A percentile compares a stretch with the other conserved stretches of the same genome.
Evolutionary conservation across 2,329 filamentous ascomycete genomes (phyloP).

Genomic region (Hawksworthiomyces lignivorus): DNA sequence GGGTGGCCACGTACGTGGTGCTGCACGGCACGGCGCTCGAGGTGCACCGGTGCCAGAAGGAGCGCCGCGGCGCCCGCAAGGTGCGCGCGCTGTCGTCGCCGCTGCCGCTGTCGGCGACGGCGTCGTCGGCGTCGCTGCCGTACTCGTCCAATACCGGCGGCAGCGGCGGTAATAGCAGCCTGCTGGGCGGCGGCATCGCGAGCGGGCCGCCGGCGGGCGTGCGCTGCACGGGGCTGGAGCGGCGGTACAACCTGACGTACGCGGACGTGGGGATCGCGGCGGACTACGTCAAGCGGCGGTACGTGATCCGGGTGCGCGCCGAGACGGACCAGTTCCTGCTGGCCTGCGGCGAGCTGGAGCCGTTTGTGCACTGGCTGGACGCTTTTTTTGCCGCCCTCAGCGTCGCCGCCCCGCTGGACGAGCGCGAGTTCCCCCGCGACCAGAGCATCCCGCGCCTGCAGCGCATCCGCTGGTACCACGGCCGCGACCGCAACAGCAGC

Average conservation of each 20-base stretch:
- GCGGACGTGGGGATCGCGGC: conserved; percentile 68
- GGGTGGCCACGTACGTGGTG: conserved; percentile 55
- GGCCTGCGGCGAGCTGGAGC: conserved; percentile 55
- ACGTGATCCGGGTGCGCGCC: conserved; percentile 63
- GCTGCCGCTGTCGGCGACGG: no score
- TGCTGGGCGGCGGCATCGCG: conserved; percentile 38
- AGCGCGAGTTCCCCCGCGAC: conserved; percentile 56
- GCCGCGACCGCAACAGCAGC: conserved; percentile 26
- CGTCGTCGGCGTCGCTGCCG: no score
- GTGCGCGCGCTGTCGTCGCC: no score
- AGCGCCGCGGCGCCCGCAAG: conserved; percentile 42
- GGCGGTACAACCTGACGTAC: conserved; percentile 64
- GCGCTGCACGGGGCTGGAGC: conserved; percentile 49
- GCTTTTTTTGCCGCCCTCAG: conserved; percentile 65
- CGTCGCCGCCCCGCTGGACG: conserved; percentile 62
- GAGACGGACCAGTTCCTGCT: conserved; percentile 69
- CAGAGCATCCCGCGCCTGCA: conserved; percentile 54
- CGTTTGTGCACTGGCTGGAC: conserved; percentile 63
- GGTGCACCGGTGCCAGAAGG: conserved; percentile 56
- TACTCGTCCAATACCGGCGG: no score
- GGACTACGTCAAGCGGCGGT: conserved; percentile 62
- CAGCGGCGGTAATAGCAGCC: conserved; percentile 37
- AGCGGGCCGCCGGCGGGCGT: conserved; percentile 45
- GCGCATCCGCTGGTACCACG: conserved; percentile 42
- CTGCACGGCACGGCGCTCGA: conserved; percentile 62